Evolutionary conservation across 352 stramenopile species (phyloP), one percentile per base, ranked within the genome.

Genomic region (Pythium myriotylum): DNA sequence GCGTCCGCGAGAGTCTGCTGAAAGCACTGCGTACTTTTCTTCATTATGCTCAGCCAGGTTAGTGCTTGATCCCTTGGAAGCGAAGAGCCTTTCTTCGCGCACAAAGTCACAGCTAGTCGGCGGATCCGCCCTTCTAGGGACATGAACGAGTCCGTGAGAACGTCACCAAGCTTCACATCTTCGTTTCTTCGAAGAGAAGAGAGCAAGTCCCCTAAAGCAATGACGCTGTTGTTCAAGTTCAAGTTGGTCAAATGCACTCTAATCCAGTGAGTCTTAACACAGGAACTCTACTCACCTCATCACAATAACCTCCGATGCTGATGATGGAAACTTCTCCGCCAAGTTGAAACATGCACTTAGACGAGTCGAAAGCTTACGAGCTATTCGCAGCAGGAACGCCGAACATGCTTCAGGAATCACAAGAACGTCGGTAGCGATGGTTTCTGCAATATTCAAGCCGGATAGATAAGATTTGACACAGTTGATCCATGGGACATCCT

Each of bases 81-180:
- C 4, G 29, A 9, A 16, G 35, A 19, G n/a, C 24, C 35, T n/a
- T 16, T 40, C 32, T 54, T 65, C 0, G 49, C 58, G 23, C 16
- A 45, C 3, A 65, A 9, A 9, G 40, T 43, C 40, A 65, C 39
- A 1, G 49, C 39, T 7, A 59, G 40, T 3, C 58, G 58, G 19
- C 49, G 19, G 20, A 59, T 33, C 9, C 58, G 58, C 9, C 58
- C 58, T 52, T 65, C 58, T n/a, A 51, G 35, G 13, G 49, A 54
- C 40, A 59, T n/a, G 7, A 65, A 59, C 4, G 58, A 54, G 27
- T 65, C 48, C 26, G 58, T 27, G n/a, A 59, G 19, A 8, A 27
- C 17, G 9, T 22, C 35, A 9, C 33, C 33, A 3, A 65, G 16
- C 27, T 48, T 10, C 10, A 49, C 22, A 20, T 5, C 39, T 12